Percentiles rank a stretch among this genome's conserved stretches.
Conservation (phyloP, 2,329 filamentous ascomycete species). For the Ceratocystis colombiana region DNA sequence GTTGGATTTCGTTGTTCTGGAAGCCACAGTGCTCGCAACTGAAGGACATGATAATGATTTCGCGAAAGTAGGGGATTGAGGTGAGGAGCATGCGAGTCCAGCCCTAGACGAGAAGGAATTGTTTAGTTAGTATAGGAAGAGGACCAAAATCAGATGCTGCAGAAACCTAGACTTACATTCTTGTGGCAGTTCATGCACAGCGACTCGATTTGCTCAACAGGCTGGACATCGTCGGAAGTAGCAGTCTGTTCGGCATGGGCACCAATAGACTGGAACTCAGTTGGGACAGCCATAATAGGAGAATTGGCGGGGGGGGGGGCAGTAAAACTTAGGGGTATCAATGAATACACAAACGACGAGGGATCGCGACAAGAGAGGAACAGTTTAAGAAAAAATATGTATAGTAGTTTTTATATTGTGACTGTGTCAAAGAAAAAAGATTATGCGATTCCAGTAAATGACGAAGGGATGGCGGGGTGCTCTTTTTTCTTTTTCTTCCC, state of each 20-base stretch:
- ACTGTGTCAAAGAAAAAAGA: conserved; percentile 14
- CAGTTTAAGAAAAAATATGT: neutral
- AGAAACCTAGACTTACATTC: conserved; percentile 46
- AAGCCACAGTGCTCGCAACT: conserved; percentile 80
- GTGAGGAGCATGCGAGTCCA: conserved; percentile 79
- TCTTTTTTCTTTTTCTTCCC: conserved; percentile 8
- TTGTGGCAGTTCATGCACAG: conserved; percentile 80
- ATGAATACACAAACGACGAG: conserved; percentile 13
- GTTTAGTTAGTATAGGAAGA: conserved; percentile 25
- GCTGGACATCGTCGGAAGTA: conserved; percentile 41
- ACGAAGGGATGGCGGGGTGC: conserved; percentile 25
- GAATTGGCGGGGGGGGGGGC: conserved; percentile 31
- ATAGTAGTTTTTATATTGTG: neutral
- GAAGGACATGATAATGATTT: conserved; percentile 96
- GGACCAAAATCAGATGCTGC: neutral
- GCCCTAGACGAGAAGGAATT: conserved; percentile 45
- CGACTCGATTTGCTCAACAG: conserved; percentile 62
- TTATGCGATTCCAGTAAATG: conserved; percentile 27
- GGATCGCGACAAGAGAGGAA: neutral
- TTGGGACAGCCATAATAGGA: conserved; percentile 32
- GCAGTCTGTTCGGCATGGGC: conserved; percentile 47
- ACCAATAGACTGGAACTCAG: conserved; percentile 54
- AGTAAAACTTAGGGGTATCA: conserved; percentile 34
- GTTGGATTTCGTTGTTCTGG: conserved; percentile 87
- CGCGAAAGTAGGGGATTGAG: conserved; percentile 90